Evolutionary conservation across 108 stramenopile genomes (phyloP), one percentile per base, ranked within the genome.

Genomic region (Nitzschia inconspicua): DNA sequence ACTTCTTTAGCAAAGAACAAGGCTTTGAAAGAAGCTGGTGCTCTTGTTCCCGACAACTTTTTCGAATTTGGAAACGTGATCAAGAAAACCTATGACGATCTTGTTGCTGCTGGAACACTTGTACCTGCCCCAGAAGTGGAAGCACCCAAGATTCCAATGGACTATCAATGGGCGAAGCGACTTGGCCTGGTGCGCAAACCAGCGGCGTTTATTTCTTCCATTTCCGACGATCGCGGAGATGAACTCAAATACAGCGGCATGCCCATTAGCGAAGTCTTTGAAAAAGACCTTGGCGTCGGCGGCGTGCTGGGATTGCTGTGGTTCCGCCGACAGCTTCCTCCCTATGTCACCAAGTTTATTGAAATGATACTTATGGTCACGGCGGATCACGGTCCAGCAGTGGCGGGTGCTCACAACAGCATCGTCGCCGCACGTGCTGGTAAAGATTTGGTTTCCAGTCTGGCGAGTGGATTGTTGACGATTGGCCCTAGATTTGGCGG

Each of bases 311-410:
- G 82, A n/a, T 73, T 95, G 31, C 78, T 95, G 7, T 95, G 94
- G 94, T 95, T 95, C 82, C 75, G 88, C 42, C 79, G 91, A 4
- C 80, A 85, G 28, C 77, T 95, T 42, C 94, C 94, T 7, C 39
- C 77, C 24, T 93, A 93, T 52, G 94, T 91, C 14, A 85, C 87
- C 29, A 93, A 91, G 65, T 95, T 95, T 59, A 90, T 95, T 58
- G 94, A 95, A 70, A 95, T 93, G 88, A 81, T 95, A 30, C 71
- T 95, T n/a, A 91, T 91, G 89, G 89, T 95, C 7, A 90, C 86
- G 16, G 87, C 79, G 0, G 85, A 92, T 72, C 91, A 92, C 54
- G 91, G 91, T 7, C 91, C 91, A 29, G 91, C 91, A 20, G 86
- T 93, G 9, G 73, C 83, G 3, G 91, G 91, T 8, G 94, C 94